Base-by-base conservation (phyloP, 2,329 filamentous ascomycete species). In the Xylaria multiplex region DNA sequence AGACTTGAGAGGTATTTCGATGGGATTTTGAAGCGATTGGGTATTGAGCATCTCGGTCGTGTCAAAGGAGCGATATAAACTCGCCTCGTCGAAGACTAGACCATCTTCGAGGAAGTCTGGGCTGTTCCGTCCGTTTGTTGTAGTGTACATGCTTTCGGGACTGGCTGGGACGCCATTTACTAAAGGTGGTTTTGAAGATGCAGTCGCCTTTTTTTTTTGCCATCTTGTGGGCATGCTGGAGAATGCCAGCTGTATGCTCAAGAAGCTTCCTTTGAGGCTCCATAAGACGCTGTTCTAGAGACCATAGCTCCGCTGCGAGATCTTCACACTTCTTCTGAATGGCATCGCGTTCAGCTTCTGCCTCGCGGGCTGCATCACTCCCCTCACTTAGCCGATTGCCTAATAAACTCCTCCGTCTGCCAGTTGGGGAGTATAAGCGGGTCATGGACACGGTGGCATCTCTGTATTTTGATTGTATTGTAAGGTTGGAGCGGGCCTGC, bases 381-480 rank as follows among this genome's bases (percentile, higher is more conserved):
- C 83, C 78, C 66, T 79, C 78, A 73, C 81, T 85, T 66, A 78
- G 79, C 56, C 80, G 83, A 69, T 86, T 85, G n/a, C 82, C 83
- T 43, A 85, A 71, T 40, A 84, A 72, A 65, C 83, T 84, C 68
- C 77, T 82, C 58, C 84, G 82, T 32, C 73, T 76, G n/a, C 74
- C 76, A 9, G 85, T 84, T n/a, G 88, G 85, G 8, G 87, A 87
- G 76, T 96, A 93, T 35, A 99, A 83, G 73, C 91, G 90, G 65
- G 90, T 90, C 79, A 99, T 90, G 46, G 93, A 97, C 70, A 91
- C 87, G 11, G 96, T 93, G 0, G 96, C 96, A 84, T 98, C 95
- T 73, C 93, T 91, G 73, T 97, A 93, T 81, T 98, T 99, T 61
- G 90, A 91, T 78, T 99, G 96, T 52, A 98, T 89, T 37, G 90